These are phyloP conservation scores for Macrophomina tecta DNA, from an alignment of 2,329 filamentous ascomycete genomes.

Conservation along the genomic window DNA sequence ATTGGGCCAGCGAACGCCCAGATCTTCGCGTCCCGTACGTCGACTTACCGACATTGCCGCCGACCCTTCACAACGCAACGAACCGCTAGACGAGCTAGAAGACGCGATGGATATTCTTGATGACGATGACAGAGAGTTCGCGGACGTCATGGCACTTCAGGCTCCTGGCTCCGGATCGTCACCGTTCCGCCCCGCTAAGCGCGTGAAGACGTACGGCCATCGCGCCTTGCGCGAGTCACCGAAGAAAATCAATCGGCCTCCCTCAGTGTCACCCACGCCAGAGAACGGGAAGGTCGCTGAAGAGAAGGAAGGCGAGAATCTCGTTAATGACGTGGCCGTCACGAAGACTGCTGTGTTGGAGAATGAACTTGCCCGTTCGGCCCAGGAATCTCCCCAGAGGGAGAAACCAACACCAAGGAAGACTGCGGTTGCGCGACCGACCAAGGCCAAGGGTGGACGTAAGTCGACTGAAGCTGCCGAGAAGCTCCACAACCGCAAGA, in stretches of 20 bases:
- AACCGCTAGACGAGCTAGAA: slow-evolving; percentile 16
- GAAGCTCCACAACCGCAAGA: not conserved
- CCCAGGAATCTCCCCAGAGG: slow-evolving; percentile 30
- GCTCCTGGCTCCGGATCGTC: slow-evolving; percentile 1
- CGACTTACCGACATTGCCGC: slow-evolving; percentile 46
- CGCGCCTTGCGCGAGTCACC: slow-evolving; percentile 12
- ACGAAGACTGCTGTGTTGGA: slow-evolving; percentile 37
- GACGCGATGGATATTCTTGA: slow-evolving; percentile 33
- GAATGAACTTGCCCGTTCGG: slow-evolving; percentile 29
- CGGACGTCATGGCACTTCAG: slow-evolving; percentile 30
- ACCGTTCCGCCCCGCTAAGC: slow-evolving; percentile 26
- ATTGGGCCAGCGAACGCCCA: slow-evolving; percentile 25
- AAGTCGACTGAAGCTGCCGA: not conserved
- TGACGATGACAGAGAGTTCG: slow-evolving; percentile 31
- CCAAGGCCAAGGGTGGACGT: not conserved
- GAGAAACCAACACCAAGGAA: slow-evolving; percentile 33
- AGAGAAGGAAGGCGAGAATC: slow-evolving; percentile 17
- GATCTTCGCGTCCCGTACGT: slow-evolving; percentile 30
- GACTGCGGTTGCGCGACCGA: slow-evolving; percentile 26
- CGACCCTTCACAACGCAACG: slow-evolving; percentile 37
- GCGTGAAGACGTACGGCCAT: slow-evolving; percentile 22
- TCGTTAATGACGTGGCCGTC: slow-evolving; percentile 20
- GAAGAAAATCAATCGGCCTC: slow-evolving; percentile 18
- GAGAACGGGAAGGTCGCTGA: slow-evolving; percentile 26
- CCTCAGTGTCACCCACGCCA: slow-evolving; percentile 17